Evolutionary conservation across 495 filamentous ascomycete species (phyloP).

Genomic region (Penicillium salamii): DNA sequence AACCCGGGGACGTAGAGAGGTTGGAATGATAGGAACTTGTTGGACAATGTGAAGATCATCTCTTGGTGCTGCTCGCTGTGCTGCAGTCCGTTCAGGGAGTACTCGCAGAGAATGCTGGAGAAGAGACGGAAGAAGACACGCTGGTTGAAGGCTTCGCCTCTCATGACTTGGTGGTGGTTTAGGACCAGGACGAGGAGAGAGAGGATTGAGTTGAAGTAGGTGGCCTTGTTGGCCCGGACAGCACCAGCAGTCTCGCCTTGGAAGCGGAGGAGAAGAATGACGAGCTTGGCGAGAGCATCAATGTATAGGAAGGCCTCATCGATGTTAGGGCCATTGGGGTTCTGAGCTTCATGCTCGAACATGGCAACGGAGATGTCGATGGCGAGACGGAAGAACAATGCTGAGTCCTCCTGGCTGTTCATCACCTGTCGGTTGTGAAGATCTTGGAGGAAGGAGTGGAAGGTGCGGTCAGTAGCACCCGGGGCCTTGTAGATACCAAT

Average conservation of each 20-base stretch:
- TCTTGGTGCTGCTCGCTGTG: slow-evolving; percentile 59
- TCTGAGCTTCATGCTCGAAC: slow-evolving; percentile 64
- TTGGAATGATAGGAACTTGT: slow-evolving; percentile 70
- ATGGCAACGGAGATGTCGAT: slow-evolving; percentile 74
- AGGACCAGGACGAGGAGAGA: slow-evolving; percentile 75
- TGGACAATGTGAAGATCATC: slow-evolving; percentile 69
- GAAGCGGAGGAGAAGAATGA: slow-evolving; percentile 69
- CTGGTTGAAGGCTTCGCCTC: slow-evolving; percentile 78
- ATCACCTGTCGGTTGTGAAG: slow-evolving; percentile 71
- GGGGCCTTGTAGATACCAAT: slow-evolving; percentile 73
- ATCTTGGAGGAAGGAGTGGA: slow-evolving; percentile 78
- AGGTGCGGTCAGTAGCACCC: slow-evolving; percentile 65
- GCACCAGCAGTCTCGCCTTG: slow-evolving; percentile 59
- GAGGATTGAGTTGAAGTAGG: slow-evolving; percentile 71
- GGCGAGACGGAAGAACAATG: slow-evolving; percentile 74
- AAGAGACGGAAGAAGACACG: slow-evolving; percentile 91
- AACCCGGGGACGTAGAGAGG: slow-evolving; percentile 78
- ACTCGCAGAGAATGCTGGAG: slow-evolving; percentile 76
- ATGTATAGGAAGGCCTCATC: slow-evolving; percentile 71
- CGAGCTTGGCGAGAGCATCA: slow-evolving; percentile 85
- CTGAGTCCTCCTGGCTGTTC: slow-evolving; percentile 66
- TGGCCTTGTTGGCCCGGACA: slow-evolving; percentile 56
- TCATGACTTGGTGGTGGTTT: slow-evolving; percentile 78
- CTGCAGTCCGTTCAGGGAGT: slow-evolving; percentile 44
- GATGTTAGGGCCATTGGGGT: slow-evolving; percentile 57